Conservation (phyloP, 2,329 filamentous ascomycete species). For the Phialemonium atrogriseum region DNA sequence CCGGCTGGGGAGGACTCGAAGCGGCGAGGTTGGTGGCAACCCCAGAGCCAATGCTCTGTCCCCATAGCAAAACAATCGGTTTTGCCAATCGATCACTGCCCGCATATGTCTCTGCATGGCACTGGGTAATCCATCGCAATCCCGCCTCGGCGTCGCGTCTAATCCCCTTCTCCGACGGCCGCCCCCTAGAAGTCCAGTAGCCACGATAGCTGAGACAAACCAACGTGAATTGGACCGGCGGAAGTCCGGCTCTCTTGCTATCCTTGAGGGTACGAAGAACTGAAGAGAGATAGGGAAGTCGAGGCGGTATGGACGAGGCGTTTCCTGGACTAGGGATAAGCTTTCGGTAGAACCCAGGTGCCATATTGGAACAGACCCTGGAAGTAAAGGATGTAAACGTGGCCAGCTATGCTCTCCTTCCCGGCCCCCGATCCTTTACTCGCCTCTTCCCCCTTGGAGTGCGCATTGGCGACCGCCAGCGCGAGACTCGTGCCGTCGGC, state of each 20-base stretch:
- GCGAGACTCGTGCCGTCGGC: constrained; percentile 59
- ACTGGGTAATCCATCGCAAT: constrained; percentile 48
- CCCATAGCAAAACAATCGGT: constrained; percentile 56
- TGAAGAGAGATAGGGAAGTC: constrained; percentile 47
- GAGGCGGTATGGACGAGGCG: constrained; percentile 48
- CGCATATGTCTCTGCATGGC: constrained; percentile 22
- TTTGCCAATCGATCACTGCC: constrained; percentile 12
- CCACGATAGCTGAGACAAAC: constrained; percentile 58
- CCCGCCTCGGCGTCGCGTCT: constrained; percentile 59
- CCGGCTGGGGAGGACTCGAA: constrained; percentile 24
- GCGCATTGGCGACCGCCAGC: constrained; percentile 44
- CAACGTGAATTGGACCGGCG: constrained; percentile 30
- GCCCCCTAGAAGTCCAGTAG: constrained; percentile 70
- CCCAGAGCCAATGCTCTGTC: constrained; percentile 68
- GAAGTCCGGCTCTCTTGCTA: constrained; percentile 15
- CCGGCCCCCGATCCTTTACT: constrained; percentile 4
- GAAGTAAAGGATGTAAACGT: constrained; percentile 48
- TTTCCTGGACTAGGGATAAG: constrained; percentile 37
- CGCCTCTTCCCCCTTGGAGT: constrained; percentile 8
- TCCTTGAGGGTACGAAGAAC: constrained; percentile 38
- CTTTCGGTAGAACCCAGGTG: constrained; percentile 1
- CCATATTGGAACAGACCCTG: constrained; percentile 32
- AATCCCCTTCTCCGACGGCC: constrained; percentile 62
- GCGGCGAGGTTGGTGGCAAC: constrained; percentile 57
- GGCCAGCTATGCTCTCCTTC: constrained; percentile 14